phyloP scores from a whole-genome alignment of 2,329 filamentous ascomycete genomes.

The Nemania sp. region DNA sequence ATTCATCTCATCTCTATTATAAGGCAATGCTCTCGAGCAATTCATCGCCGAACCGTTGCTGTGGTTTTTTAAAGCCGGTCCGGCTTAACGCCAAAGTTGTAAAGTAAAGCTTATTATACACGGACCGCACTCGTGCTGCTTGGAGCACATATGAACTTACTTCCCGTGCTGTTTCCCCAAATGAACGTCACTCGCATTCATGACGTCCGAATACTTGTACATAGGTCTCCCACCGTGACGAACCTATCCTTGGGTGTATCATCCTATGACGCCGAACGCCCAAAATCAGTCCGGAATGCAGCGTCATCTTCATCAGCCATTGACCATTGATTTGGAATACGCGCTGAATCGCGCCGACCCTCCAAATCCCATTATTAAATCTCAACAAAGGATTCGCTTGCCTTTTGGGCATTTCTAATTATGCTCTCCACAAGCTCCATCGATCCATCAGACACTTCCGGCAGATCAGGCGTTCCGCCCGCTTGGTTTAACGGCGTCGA shows the following conservation, averaged over 20 bases:
- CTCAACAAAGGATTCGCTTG: conserved; percentile 43
- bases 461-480: conserved; percentile 43
- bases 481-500: conserved; percentile 13
- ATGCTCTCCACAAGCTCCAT: conserved; percentile 53
- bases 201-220: conserved; percentile 17
- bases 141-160: background rate
- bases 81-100: conserved; percentile 7
- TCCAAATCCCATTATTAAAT: background rate
- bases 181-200: background rate
- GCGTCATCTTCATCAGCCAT: conserved; percentile 32
- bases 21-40: background rate
- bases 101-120: conserved; percentile 16
- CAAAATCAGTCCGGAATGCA: conserved; percentile 14
- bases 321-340: conserved; percentile 9
- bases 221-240: conserved; percentile 5
- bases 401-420: conserved; percentile 50
- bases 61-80: background rate
- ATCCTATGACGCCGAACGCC: conserved; percentile 25
- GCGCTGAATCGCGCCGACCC: background rate
- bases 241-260: conserved; percentile 8
- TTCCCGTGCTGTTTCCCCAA: background rate
- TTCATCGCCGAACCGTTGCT: conserved; percentile 11
- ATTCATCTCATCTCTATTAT: conserved; percentile 4
- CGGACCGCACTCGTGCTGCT: background rate
- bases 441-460: conserved; percentile 51